A percentile compares a stretch with the other conserved stretches of the same genome.
Evolutionary conservation across 805 yeast genomes (phyloP).

Genomic region (Candida arabinofermentans): DNA sequence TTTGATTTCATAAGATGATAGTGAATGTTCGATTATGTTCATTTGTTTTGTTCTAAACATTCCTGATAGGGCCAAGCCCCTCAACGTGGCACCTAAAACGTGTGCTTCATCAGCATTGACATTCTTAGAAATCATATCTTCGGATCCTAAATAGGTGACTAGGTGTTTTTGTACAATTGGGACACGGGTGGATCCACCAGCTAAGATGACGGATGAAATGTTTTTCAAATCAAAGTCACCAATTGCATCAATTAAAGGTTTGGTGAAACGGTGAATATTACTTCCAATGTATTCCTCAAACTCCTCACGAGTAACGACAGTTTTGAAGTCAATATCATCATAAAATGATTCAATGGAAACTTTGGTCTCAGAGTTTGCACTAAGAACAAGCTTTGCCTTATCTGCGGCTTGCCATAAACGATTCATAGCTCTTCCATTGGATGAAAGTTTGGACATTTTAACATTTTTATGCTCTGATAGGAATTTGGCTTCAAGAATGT

Average conservation of each 20-base stretch:
- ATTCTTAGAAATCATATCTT: conserved; percentile 59
- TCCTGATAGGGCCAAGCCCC: conserved; percentile 73
- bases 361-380: conserved; percentile 82
- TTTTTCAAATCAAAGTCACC: conserved; percentile 23
- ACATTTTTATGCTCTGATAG: conserved; percentile 39
- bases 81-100: conserved; percentile 82
- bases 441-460: conserved; percentile 34
- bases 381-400: conserved; percentile 78
- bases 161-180: conserved; percentile 77
- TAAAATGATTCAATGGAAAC: conserved; percentile 72
- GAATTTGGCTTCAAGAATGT: conserved; percentile 58
- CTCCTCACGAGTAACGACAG: conserved; percentile 69
- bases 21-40: conserved; percentile 51
- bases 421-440: conserved; percentile 55
- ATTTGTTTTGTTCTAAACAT: conserved; percentile 63
- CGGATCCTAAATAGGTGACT: conserved; percentile 50
- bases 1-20: conserved; percentile 43
- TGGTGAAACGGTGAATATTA: conserved; percentile 40
- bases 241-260: conserved; percentile 55
- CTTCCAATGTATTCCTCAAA: conserved; percentile 59
- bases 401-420: conserved; percentile 81
- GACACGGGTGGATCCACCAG: conserved; percentile 90
- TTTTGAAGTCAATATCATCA: conserved; percentile 70
- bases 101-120: conserved; percentile 96
- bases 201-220: conserved; percentile 59